Evolutionary conservation across 1,284 basidiomycete genomes (phyloP), one percentile per base, ranked within the genome.

Genomic region (Ceratobasidium sp.): DNA sequence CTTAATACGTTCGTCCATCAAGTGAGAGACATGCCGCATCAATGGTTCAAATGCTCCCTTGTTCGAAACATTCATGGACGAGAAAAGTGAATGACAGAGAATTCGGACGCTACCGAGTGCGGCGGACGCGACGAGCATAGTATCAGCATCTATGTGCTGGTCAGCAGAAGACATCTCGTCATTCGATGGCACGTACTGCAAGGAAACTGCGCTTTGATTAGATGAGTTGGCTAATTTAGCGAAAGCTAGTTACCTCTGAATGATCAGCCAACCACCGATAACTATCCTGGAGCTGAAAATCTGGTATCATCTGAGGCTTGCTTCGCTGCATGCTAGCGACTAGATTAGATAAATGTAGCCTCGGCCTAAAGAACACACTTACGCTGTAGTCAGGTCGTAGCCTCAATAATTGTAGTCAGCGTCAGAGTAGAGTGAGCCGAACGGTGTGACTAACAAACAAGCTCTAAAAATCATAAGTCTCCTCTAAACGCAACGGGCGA

Each of bases 341-440:
- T 58, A 6, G n/a, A 60, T 23, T 15, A 44, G 4, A n/a, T 23
- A 1, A 10, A 3, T n/a, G 26, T 10, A 55, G 4, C 28, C 28
- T 3, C 23, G 51, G 3, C 46, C 9, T 33, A 70, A 18, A 60
- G 28, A 15, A 39, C 40, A 33, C 26, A 63, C 58, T 1, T 33
- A 73, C 56, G 60, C 71, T 56, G 60, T 26, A 46, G 40, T 73
- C 71, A 44, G 46, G 49, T 71, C 69, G 26, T 71, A 55, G n/a
- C 55, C 69, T 71, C 15, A 6, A 53, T 7, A 28, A 60, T 10
- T 2, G 42, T 46, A 46, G 26, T 13, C 28, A 26, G 40, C 10
- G n/a, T 28, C 46, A 26, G 26, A 4, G 18, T 18, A 28, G 15
- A 40, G 6, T 63, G 33, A 63, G 39, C 28, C 2, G 2, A 15